Evolutionary conservation across 2,329 filamentous ascomycete genomes (phyloP).

Genomic region (Paracorniculantispora psalliotae): DNA sequence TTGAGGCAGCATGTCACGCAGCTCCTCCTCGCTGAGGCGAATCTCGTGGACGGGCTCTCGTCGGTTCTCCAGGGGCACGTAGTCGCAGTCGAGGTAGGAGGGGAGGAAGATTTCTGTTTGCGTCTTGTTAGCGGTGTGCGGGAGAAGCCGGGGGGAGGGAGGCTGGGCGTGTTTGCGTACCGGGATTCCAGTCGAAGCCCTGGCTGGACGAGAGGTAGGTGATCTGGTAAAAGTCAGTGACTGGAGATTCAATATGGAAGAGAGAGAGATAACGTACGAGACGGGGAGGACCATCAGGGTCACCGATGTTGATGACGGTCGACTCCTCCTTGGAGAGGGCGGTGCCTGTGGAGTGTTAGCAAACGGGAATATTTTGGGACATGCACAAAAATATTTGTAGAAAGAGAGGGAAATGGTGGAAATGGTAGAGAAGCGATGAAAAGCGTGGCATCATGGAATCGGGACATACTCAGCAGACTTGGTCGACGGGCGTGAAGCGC

Average conservation of each 20-base stretch:
- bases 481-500: constrained; percentile 52
- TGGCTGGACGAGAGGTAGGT: constrained; percentile 75
- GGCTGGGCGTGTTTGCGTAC: constrained; percentile 36
- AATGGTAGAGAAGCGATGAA: neutral
- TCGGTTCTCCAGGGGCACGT: constrained; percentile 67
- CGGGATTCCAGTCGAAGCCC: constrained; percentile 79
- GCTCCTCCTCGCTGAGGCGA: constrained; percentile 70
- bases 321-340: constrained; percentile 70
- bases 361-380: neutral
- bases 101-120: constrained; percentile 70
- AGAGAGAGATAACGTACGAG: constrained; percentile 48
- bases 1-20: constrained; percentile 62
- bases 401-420: neutral
- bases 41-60: constrained; percentile 77
- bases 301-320: constrained; percentile 75
- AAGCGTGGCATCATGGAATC: neutral
- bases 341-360: constrained; percentile 46
- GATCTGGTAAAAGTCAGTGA: constrained; percentile 46
- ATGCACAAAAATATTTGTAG: neutral
- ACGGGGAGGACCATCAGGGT: constrained; percentile 65
- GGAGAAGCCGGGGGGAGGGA: neutral
- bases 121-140: constrained; percentile 6
- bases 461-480: constrained; percentile 53
- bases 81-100: constrained; percentile 70
- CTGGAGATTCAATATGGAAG: neutral